Evolutionary conservation across 441 rosid species (phyloP), one percentile per base, ranked within the genome.

Genomic region (Isatis lusitanica): DNA sequence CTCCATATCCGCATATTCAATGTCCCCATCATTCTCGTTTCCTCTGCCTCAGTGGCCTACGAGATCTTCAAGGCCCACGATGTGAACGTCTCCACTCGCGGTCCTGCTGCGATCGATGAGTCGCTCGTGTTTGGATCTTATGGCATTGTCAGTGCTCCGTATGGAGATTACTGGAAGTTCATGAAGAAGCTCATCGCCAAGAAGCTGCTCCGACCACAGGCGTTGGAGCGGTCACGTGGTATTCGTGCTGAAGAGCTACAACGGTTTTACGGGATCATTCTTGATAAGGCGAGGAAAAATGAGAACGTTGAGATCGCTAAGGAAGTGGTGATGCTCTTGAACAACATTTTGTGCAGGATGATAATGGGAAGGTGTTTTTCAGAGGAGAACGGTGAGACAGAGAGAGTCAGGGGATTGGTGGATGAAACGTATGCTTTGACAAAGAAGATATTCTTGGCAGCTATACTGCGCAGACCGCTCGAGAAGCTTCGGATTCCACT

Each of bases 91-190:
- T 70, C 86, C 0, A 51, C 33, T 28, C 77, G 75, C 2, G 84
- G 80, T 0, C 1, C 10, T 5, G 15, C 53, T 8, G 36, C 70
- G 2, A 40, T 65, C 0, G 59, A 33, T 1, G 83, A 76, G 16
- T 47, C 60, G 30, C 31, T 81, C 44, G 13, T 72, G 1, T 57
- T 76, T 4, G 84, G 83, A 9, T 59, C 65, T 13, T 52, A 30
- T 0, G 68, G 83, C 15, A 42, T 86, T 2, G 0, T 44, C 56
- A 4, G 10, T 8, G 74, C 86, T 26, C 85, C 75, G 0, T 79
- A 83, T 36, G 86, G 83, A 40, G 82, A 77, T 12, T 83, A 81
- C 38, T 83, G 84, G 82, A 79, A 59, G 75, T 83, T 80, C 80
- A 78, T 86, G 82, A 80, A 81, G 69, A 85, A 83, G 66, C 63